Conservation (phyloP, 805 yeast genomes). For the Kluyveromyces starmeri region DNA sequence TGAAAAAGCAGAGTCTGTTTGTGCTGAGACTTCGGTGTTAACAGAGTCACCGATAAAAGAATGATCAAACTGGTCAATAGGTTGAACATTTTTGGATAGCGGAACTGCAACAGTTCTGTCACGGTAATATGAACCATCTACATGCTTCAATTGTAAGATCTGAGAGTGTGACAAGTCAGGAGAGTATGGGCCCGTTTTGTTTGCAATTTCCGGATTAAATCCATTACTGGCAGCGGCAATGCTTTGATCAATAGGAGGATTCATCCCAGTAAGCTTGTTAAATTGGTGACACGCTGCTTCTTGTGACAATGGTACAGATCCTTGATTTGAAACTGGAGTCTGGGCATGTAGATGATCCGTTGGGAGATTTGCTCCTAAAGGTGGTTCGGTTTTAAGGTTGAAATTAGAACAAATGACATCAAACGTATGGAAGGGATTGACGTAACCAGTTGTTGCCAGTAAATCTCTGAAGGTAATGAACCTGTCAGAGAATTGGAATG, state of each 20-base stretch:
- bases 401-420: constrained; percentile 11
- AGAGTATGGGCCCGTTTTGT: constrained; percentile 1
- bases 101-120: constrained; percentile 23
- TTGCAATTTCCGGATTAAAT: neutral
- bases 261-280: neutral
- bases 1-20: no score
- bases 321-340: neutral
- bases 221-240: neutral
- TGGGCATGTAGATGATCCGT: neutral
- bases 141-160: constrained; percentile 15
- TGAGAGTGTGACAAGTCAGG: constrained; percentile 23
- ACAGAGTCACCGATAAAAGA: no score
- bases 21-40: no score
- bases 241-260: neutral
- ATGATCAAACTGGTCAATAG: constrained; percentile 37
- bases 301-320: neutral
- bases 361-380: neutral
- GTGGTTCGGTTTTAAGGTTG: neutral
- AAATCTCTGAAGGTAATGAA: constrained; percentile 22
- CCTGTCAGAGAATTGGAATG: constrained; percentile 22
- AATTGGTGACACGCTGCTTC: neutral
- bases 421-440: constrained; percentile 20
- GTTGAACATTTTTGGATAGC: constrained; percentile 9
- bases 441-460: constrained; percentile 16
- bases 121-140: constrained; percentile 22